Evolutionary conservation across 129 eudicot species (phyloP).

Genomic region (Artemisia annua): DNA sequence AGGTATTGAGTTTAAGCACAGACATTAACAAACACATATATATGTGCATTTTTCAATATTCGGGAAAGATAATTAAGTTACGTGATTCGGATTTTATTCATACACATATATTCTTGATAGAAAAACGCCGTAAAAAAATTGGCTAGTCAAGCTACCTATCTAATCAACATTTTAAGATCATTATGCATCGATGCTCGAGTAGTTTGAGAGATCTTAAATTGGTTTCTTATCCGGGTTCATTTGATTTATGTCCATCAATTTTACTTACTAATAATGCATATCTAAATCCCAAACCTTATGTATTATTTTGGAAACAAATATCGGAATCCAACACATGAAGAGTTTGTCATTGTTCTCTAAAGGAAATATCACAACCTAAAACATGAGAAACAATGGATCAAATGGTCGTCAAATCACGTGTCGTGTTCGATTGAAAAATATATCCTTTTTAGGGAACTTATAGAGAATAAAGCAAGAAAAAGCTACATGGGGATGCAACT

Average conservation of each 20-base stretch:
- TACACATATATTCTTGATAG: not conserved
- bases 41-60: too few species aligned
- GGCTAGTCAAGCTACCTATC: not conserved
- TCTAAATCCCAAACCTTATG: not conserved
- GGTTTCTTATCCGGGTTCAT: not conserved
- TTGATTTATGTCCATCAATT: not conserved
- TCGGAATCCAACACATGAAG: not conserved
- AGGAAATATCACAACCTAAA: conserved; percentile 34
- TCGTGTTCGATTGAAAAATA: conserved; percentile 24
- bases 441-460: conserved; percentile 15
- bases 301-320: conserved; percentile 2
- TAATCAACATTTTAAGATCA: not conserved
- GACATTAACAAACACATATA: too few species aligned
- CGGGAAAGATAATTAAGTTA: too few species aligned
- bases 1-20: too few species aligned
- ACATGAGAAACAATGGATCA: conserved; percentile 24
- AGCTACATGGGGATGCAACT: conserved; percentile 18
- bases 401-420: conserved; percentile 26
- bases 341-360: conserved; percentile 22
- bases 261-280: not conserved
- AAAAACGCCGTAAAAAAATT: not conserved
- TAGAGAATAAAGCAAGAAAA: conserved; percentile 25
- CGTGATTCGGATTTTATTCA: not conserved
- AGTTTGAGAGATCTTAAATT: conserved; percentile 4
- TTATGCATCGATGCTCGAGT: not conserved